These are phyloP conservation scores for Stagonosporopsis chrysanthemi DNA, from an alignment of 2,329 filamentous ascomycete genomes.

Conservation along the genomic window DNA sequence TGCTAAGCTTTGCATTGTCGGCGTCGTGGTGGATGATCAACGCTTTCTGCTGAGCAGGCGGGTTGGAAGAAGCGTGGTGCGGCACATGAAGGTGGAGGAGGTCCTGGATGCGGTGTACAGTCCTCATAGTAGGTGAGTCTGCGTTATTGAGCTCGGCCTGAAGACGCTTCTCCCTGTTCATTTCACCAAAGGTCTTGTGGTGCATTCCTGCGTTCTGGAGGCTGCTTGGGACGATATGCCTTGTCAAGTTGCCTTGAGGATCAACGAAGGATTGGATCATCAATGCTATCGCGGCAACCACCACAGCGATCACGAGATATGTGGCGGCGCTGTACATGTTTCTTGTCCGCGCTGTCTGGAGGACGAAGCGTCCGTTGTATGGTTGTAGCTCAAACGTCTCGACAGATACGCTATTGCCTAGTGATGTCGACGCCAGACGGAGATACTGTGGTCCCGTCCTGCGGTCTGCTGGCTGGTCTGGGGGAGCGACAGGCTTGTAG, in stretches of 20 bases:
- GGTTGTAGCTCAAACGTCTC: slow-evolving; percentile 76
- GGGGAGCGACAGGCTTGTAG: slow-evolving; percentile 44
- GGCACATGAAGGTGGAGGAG: slow-evolving; percentile 40
- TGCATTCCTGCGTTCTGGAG: slow-evolving; percentile 51
- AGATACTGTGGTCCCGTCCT: slow-evolving; percentile 64
- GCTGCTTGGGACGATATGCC: slow-evolving; percentile 60
- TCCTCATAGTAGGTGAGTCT: slow-evolving; percentile 36
- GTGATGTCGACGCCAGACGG: slow-evolving; percentile 81
- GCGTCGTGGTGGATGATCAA: slow-evolving; percentile 52
- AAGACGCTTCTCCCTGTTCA: slow-evolving; percentile 36
- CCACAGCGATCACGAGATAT: slow-evolving; percentile 63
- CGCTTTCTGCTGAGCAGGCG: slow-evolving; percentile 43
- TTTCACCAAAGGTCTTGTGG: slow-evolving; percentile 40
- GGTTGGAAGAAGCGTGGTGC: slow-evolving; percentile 18
- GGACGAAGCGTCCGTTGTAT: slow-evolving; percentile 69
- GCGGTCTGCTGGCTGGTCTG: slow-evolving; percentile 29
- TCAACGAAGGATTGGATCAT: slow-evolving; percentile 68
- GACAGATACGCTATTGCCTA: slow-evolving; percentile 80
- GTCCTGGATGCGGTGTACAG: slow-evolving; percentile 43
- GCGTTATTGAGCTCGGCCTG: slow-evolving; percentile 35
- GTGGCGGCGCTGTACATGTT: slow-evolving; percentile 61
- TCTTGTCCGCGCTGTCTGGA: slow-evolving; percentile 63
- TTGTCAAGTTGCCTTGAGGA: slow-evolving; percentile 56
- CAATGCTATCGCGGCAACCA: slow-evolving; percentile 69
- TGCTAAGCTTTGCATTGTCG: slow-evolving; percentile 49